Evolutionary conservation across 768 basidiomycete genomes (phyloP).

Genomic region (Tephrocybe rancida): DNA sequence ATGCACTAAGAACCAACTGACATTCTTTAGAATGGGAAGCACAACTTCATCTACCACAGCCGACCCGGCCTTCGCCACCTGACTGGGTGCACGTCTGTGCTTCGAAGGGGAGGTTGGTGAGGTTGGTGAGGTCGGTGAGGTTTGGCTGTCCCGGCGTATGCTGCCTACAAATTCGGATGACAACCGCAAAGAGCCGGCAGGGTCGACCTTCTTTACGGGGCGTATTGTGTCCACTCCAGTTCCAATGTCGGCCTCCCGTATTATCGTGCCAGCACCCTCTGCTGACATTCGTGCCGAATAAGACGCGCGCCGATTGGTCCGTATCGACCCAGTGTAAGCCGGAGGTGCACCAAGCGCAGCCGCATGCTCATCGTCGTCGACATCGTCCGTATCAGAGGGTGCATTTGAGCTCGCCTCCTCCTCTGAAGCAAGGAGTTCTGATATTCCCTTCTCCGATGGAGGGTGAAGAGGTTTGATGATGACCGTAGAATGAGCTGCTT

Average conservation of each 20-base stretch:
- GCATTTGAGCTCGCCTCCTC: constrained; percentile 40
- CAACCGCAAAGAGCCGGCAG: constrained; percentile 69
- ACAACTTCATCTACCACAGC: constrained; percentile 83
- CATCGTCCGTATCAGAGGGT: constrained; percentile 39
- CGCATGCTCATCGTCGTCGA: constrained; percentile 23
- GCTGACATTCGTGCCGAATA: constrained; percentile 74
- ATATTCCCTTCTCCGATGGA: constrained; percentile 43
- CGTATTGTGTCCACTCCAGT: constrained; percentile 89
- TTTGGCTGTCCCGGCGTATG: constrained; percentile 55
- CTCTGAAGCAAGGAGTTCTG: constrained; percentile 35
- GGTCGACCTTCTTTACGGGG: constrained; percentile 91
- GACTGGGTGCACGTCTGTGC: constrained; percentile 55
- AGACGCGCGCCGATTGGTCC: constrained; percentile 67
- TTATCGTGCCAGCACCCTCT: constrained; percentile 67
- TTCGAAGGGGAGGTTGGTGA: constrained; percentile 54
- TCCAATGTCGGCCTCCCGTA: constrained; percentile 84
- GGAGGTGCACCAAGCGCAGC: constrained; percentile 61
- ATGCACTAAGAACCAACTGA: constrained; percentile 31
- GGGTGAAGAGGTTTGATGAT: constrained; percentile 55
- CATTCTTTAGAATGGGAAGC: constrained; percentile 75
- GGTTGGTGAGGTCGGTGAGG: constrained; percentile 51
- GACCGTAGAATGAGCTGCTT: constrained; percentile 72
- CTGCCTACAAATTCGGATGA: constrained; percentile 85
- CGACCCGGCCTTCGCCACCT: constrained; percentile 64
- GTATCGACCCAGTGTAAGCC: constrained; percentile 72